Base-by-base conservation (phyloP, 805 yeast genomes). In the Candida krabiensis region DNA sequence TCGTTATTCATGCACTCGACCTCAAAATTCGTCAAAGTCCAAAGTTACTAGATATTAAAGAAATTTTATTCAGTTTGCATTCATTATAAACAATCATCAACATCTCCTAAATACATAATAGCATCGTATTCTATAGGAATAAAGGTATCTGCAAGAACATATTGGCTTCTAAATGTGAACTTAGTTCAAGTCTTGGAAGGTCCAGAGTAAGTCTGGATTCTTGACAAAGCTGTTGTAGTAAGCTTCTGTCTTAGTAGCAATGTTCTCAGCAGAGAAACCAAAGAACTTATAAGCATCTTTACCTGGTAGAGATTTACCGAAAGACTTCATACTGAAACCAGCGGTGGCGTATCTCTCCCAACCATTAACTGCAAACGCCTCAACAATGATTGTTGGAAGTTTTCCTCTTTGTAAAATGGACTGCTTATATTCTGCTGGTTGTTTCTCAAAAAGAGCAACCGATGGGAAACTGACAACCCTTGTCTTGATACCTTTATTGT, bases 281-380 rank as follows among this genome's bases (percentile, higher is more conserved):
- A 91, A 86, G 70, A 61, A 70, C 67, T 86, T 77, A 80, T 80
- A 91, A 44, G 88, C 77, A 48, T 84, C 86, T 41, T 70, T 66
- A 61, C 82, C 93, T 64, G 86, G 85, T 64, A 95, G 97, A 41
- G 96, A 88, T 46, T 89, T 91, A 77, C 98, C 98, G 63, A 91
- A 91, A 70, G 85, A 79, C 77, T 86, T 79, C 60, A 91, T 75
- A 68, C 96, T 96, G 58, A 91, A 86, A 67, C 88, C 95, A 75
- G 86, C 93, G 72, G 91, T 98, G 43, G 96, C 79, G 74, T 88
- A 91, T 69, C 81, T 85, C 56, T 81, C 74, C 98, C 98, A 91
- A 39, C 96, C 96, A 55, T 74, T 71, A 35, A 95, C 79, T 40
- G 95, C 67, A 79, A 87, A 74, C 33, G 88, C 97, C 79, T 91